Evolutionary conservation across 768 basidiomycete genomes (phyloP), one percentile per base, ranked within the genome.

Genomic region (Termitomyces sp.): DNA sequence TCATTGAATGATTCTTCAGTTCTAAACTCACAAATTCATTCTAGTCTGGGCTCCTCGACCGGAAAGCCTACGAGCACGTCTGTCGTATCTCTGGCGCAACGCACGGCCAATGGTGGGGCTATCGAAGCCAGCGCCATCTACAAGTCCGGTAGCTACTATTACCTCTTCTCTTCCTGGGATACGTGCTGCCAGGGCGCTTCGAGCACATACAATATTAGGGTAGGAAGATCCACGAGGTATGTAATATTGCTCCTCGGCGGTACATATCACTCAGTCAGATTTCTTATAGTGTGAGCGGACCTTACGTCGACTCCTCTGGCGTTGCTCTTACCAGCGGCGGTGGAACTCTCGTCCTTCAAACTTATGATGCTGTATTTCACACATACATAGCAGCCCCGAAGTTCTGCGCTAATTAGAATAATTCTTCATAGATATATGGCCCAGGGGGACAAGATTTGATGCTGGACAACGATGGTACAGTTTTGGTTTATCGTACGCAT

Each of bases 151-250:
- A 72, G 57, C 50, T 82, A 68, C 61, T 83, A 75, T 66, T 84
- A 82, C 60, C 70, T 84, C 17, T 84, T 84, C 66, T 73, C 75
- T 0, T 77, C 76, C 5, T 82, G 81, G 81, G 81, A 82, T 55
- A 68, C 67, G 1, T 82, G 81, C 67, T 82, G 81, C 66, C 46
- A 64, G 25, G 81, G 81, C 3, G 73, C 72, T 16, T 70, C 67
- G 9, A 80, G 78, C 66, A 83, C 81, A 0, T 84, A 83, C 62
- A 85, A 83, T 57, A 85, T 83, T 52, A 76, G 80, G 8, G 81
- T 84, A 30, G 80, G 80, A 19, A 72, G 83, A 27, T 75, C 79
- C 5, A 62, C 70, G 2, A 72, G 67, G 77, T 77, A 43, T 53
- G 11, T n/a, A n/a, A n/a, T n/a, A 17, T 17, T 9, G 25, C 8